Conservation (phyloP, 352 stramenopile genomes). For the Pythium biforme region DNA sequence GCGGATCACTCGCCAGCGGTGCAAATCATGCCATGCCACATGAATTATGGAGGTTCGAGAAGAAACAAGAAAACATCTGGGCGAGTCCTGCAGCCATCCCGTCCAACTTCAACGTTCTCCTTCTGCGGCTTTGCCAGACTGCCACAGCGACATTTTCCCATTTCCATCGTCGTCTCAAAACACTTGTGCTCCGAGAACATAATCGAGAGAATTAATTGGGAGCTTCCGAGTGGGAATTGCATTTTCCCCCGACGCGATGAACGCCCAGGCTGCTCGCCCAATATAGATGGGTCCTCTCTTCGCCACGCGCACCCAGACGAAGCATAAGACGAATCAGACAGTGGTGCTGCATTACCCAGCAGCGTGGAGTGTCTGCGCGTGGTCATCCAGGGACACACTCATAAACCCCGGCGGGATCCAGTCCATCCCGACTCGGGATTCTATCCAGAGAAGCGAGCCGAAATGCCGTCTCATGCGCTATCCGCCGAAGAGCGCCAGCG, state of each 20-base stretch:
- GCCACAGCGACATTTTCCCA: too few species aligned
- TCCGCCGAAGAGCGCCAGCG: constrained; percentile 30
- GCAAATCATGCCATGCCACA: background rate
- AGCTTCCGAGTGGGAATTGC: too few species aligned
- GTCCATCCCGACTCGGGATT: too few species aligned
- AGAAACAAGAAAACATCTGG: background rate
- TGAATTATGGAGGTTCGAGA: background rate
- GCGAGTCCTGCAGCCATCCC: background rate
- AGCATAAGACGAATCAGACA: background rate
- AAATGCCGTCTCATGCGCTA: constrained; percentile 13
- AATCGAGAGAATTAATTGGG: too few species aligned
- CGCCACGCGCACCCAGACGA: background rate
- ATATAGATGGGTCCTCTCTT: background rate
- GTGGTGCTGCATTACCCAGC: too few species aligned
- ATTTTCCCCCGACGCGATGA: too few species aligned
- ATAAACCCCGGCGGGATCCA: too few species aligned
- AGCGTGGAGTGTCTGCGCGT: too few species aligned
- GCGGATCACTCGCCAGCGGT: background rate
- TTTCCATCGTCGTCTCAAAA: background rate
- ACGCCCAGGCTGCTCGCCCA: background rate
- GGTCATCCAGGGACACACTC: too few species aligned
- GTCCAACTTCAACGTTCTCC: background rate
- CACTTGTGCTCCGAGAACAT: background rate
- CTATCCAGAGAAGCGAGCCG: too few species aligned
- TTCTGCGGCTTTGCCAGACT: background rate